Conservation (phyloP, 768 basidiomycete species). For the Russula ochroleuca region DNA sequence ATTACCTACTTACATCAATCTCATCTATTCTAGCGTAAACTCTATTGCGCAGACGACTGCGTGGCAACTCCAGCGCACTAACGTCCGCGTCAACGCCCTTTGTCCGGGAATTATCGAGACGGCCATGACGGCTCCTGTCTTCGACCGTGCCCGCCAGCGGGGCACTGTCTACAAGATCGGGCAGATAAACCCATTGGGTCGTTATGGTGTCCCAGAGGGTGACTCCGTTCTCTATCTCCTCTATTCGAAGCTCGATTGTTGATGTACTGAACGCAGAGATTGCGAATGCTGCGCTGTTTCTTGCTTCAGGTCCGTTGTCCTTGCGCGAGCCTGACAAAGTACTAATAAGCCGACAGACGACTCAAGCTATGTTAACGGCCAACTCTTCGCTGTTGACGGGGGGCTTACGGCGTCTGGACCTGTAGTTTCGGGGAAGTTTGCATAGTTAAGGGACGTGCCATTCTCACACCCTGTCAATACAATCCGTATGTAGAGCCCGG, state of each 20-base stretch:
- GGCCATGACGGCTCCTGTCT: slow-evolving; percentile 78
- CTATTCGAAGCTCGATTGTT: slow-evolving; percentile 17
- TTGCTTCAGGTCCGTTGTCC: slow-evolving; percentile 66
- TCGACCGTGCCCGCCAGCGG: slow-evolving; percentile 69
- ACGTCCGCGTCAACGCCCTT: slow-evolving; percentile 84
- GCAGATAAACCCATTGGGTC: slow-evolving; percentile 74
- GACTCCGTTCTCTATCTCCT: slow-evolving; percentile 25
- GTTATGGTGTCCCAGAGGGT: slow-evolving; percentile 83
- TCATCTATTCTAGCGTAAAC: slow-evolving; percentile 58
- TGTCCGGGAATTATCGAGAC: slow-evolving; percentile 94
- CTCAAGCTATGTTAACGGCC: slow-evolving; percentile 89
- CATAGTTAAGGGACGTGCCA: slow-evolving; percentile 35
- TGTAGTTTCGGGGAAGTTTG: slow-evolving; percentile 69
- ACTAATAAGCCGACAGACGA: slow-evolving; percentile 50
- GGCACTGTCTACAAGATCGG: slow-evolving; percentile 78
- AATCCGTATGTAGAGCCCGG: neutral
- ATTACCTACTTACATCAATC: slow-evolving; percentile 12
- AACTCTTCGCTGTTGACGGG: slow-evolving; percentile 82
- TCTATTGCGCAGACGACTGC: slow-evolving; percentile 80
- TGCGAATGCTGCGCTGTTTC: slow-evolving; percentile 77
- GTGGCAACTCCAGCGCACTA: slow-evolving; percentile 73
- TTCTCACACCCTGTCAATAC: neutral
- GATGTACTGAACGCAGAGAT: slow-evolving; percentile 54
- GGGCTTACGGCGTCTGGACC: slow-evolving; percentile 78
- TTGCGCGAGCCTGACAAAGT: neutral